Evolutionary conservation across 2,329 filamentous ascomycete genomes (phyloP).

Genomic region (Plenodomus lindquistii): DNA sequence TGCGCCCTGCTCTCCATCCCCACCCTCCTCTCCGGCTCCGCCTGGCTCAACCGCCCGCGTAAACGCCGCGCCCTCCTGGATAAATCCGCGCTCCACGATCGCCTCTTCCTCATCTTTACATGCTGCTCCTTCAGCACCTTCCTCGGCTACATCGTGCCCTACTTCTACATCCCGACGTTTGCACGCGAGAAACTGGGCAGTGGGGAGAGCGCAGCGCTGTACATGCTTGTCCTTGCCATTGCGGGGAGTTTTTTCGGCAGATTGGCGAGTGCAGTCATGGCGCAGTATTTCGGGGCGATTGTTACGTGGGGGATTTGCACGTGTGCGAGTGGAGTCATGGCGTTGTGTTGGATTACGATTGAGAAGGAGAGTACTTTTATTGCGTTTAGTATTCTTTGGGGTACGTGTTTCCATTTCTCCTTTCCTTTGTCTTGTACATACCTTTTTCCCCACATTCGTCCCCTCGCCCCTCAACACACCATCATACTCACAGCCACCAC

Average conservation of each 20-base stretch:
- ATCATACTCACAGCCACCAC: too few relatives aligned
- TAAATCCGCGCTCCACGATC: constrained; percentile 36
- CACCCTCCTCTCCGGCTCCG: constrained; percentile 38
- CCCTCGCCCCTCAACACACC: too few relatives aligned
- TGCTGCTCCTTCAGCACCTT: constrained; percentile 40
- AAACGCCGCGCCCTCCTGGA: constrained; percentile 41
- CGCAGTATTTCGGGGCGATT: constrained; percentile 39
- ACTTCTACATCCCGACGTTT: constrained; percentile 45
- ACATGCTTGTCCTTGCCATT: constrained; percentile 39
- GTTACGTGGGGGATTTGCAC: constrained; percentile 41
- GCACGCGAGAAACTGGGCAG: constrained; percentile 34
- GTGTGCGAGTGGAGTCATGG: constrained; percentile 30
- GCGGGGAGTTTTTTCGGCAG: constrained; percentile 43
- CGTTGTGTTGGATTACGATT: constrained; percentile 40
- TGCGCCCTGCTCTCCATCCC: constrained; percentile 39
- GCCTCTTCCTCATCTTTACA: constrained; percentile 42
- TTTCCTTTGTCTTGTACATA: too few relatives aligned
- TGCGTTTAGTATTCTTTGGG: constrained; percentile 43
- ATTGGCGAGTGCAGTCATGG: constrained; percentile 31
- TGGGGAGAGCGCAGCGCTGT: constrained; percentile 34
- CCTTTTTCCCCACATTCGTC: too few relatives aligned
- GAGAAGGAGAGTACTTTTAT: constrained; percentile 32
- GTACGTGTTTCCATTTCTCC: constrained; percentile 19
- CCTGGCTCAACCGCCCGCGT: constrained; percentile 29
- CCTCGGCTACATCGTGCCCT: constrained; percentile 44